These are phyloP conservation scores for Mycena olivaceomarginata DNA, from an alignment of 768 basidiomycete genomes.

Conservation along the genomic window DNA sequence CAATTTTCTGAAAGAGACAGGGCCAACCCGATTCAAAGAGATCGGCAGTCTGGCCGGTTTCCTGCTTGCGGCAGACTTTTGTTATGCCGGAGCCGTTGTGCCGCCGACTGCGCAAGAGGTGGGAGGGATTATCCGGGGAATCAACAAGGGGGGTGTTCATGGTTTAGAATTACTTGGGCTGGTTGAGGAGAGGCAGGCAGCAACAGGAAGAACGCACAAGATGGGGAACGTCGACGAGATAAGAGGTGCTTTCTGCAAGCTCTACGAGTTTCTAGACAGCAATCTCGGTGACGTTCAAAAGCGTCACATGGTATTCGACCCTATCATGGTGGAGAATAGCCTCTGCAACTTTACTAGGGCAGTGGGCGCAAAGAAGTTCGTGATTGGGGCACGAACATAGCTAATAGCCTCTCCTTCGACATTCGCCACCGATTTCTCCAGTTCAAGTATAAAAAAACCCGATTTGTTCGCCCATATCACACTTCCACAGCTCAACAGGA, in stretches of 20 bases:
- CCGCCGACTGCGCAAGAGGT: neutral
- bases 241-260: neutral
- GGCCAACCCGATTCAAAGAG: neutral
- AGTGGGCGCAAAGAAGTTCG: no score
- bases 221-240: conserved; percentile 1
- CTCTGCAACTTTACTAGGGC: neutral
- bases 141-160: conserved; percentile 10
- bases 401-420: no score
- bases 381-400: no score
- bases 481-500: no score
- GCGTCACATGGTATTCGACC: conserved; percentile 1
- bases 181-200: neutral
- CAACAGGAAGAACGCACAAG: neutral
- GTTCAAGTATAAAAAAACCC: no score
- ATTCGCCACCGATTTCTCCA: no score
- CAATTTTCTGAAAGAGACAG: no score
- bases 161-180: conserved; percentile 6
- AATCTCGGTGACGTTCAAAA: neutral
- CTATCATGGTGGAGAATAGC: conserved; percentile 15
- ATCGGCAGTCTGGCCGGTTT: conserved; percentile 1
- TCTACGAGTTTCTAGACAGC: neutral
- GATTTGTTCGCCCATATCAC: no score
- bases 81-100: neutral
- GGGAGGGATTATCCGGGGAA: neutral
- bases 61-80: conserved; percentile 13